phyloP scores from a whole-genome alignment of 345 rosid species.

The Murraya koenigii region DNA sequence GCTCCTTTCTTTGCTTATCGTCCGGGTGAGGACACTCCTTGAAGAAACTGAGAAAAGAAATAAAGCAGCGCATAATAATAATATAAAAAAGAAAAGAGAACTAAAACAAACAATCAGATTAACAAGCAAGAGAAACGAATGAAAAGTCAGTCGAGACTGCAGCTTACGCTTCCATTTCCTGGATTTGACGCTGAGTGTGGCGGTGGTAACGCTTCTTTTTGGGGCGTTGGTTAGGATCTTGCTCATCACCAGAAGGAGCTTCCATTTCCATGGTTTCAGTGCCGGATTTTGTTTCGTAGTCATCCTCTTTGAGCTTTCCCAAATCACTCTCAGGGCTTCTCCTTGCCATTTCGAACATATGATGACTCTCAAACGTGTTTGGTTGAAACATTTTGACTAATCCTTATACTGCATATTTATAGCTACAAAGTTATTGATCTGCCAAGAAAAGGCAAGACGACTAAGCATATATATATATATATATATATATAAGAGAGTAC shows the following conservation, averaged over 20 bases:
- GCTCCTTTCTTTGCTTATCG: conserved; percentile 92
- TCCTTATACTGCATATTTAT: not conserved
- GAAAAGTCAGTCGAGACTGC: conserved; percentile 2
- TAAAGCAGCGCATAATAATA: not conserved
- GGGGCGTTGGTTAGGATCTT: conserved; percentile 65
- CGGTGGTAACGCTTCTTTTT: conserved; percentile 90
- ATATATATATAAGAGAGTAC: not conserved
- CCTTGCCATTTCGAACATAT: conserved; percentile 61
- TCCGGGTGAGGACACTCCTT: conserved; percentile 97
- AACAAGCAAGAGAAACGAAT: not conserved
- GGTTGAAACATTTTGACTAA: conserved; percentile 58
- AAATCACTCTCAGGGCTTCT: conserved; percentile 59
- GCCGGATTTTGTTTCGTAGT: conserved; percentile 75
- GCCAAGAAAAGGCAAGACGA: not conserved
- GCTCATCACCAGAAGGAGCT: conserved; percentile 67
- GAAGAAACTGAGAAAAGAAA: conserved; percentile 52
- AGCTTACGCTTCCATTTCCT: conserved; percentile 92
- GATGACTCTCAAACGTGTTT: conserved; percentile 69
- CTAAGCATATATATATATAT: not conserved
- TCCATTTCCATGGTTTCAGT: conserved; percentile 66
- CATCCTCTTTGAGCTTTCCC: conserved; percentile 61
- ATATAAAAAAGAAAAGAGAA: no score
- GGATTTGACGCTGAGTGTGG: conserved; percentile 93
- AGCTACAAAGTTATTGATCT: conserved; percentile 11
- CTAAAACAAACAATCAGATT: not conserved